Base-by-base conservation (phyloP, 2,329 filamentous ascomycete genomes). In the Alternaria infectoria region DNA sequence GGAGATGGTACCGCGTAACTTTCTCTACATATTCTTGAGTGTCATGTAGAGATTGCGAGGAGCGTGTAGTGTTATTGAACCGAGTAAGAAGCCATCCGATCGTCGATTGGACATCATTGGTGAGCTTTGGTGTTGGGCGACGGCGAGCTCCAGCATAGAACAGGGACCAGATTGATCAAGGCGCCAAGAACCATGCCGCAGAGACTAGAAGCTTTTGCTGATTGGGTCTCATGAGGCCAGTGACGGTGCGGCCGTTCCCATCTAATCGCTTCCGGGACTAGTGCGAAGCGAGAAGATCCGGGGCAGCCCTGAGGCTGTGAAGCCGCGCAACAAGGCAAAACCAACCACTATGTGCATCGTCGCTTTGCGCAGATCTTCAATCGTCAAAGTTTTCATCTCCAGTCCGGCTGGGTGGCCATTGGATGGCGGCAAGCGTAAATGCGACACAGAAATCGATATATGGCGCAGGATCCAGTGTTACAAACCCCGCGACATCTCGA, bases 151-250 rank as follows among this genome's bases (percentile, higher is more conserved):
- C 51, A 62, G 58, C 59, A 54, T 47, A 26, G 30, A 26, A 64
- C 65, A 61, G 70, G 68, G 55, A 57, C 59, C 25, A 57, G 64
- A 59, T 64, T 59, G 57, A 59, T 70, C 69, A 61, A 68, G 70
- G 65, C 60, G 68, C 66, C 66, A 72, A 74, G 69, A 23, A 58
- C 50, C 43, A 36, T 65, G 59, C 68, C 68, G 66, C 66, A 63
- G 69, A 67, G 57, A 65, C 70, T 60, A 59, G 45, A 69, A 64
- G 61, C 65, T 62, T 62, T 65, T 40, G 63, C 63, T 55, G 55
- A 56, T 69, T 71, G 68, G 69, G 59, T 52, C 44, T 61, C 28
- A n/a, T 59, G 25, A 64, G 32, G 47, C 54, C 30, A 52, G 30
- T 52, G 49, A 40, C 49, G 49, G 49, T 23, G 49, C 49, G 58